Evolutionary conservation across 108 stramenopile species (phyloP), one percentile per base, ranked within the genome.

Genomic region (Cylindrotheca closterium): DNA sequence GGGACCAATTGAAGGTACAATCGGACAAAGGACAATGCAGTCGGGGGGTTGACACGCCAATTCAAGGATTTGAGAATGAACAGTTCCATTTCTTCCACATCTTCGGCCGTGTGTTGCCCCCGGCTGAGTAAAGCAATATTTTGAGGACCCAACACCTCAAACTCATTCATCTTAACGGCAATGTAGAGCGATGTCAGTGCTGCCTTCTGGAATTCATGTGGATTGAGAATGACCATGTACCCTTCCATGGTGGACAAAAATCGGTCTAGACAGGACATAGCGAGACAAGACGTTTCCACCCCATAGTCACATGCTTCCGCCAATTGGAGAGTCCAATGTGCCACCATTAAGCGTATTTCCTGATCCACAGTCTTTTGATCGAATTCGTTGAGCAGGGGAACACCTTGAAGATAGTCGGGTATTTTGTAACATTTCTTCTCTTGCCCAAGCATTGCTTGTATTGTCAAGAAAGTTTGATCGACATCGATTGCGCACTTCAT

Each of bases 141-240:
- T 12, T 59, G 42, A 10, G 87, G 75, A 51, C 84, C 76, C 59
- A 88, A 63, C 0, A 75, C 86, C 30, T 81, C 56, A 31, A 61
- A 49, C 63, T 89, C 85, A 55, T 79, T 56, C 19, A 87, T 83
- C 62, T 92, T 92, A 52, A 85, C 80, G 21, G 86, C 75, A 22
- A 78, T 76, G 82, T 84, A 92, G 29, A 87, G 75, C 2, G 73
- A 28, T 12, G 82, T 73, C 76, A 92, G 77, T 60, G 78, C 81
- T 4, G 77, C 87, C 22, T 88, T 71, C 45, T 92, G 90, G 61
- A 80, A 92, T 23, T 53, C 34, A 27, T 53, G 49, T 29, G 70
- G 70, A 51, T 82, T 68, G 0, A 23, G 5, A 2, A 73, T 47
- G 4, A 5, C n/a, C 21, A 23, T 26, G 26, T 50, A 50, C 0